Evolutionary conservation across 73 alveolate species (phyloP).

Genomic region (Vitrella brassicaformis): DNA sequence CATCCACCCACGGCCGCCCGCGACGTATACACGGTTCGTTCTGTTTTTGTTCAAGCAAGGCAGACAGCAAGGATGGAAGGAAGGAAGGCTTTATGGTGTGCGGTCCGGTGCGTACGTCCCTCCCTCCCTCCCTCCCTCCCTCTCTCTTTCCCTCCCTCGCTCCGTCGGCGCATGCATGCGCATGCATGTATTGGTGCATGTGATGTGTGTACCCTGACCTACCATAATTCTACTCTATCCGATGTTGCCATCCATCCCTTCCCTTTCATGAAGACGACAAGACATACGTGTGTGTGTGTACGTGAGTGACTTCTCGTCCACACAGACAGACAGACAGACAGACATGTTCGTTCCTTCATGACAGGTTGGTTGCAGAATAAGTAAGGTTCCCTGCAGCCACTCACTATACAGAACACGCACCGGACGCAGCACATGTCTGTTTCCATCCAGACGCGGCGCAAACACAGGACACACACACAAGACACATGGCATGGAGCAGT

Average conservation of each 20-base stretch:
- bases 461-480: neutral
- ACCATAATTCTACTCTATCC: neutral
- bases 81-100: too few relatives aligned
- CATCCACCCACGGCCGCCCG: too few relatives aligned
- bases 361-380: neutral
- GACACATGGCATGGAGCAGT: neutral
- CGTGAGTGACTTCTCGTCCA: neutral
- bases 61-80: neutral
- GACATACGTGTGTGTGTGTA: neutral
- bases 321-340: neutral
- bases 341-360: neutral
- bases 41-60: neutral
- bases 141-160: neutral
- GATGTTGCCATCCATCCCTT: neutral
- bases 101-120: neutral
- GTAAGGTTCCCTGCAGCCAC: too few relatives aligned
- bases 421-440: too few relatives aligned
- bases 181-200: too few relatives aligned
- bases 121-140: neutral
- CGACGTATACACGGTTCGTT: too few relatives aligned
- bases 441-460: too few relatives aligned
- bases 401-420: too few relatives aligned
- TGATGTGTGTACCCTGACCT: neutral
- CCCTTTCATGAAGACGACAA: neutral
- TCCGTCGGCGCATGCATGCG: neutral